Percentiles rank a stretch among this genome's conserved stretches.
Evolutionary conservation across 441 rosid genomes (phyloP).

Genomic region (Arabidopsis lyrata): DNA sequence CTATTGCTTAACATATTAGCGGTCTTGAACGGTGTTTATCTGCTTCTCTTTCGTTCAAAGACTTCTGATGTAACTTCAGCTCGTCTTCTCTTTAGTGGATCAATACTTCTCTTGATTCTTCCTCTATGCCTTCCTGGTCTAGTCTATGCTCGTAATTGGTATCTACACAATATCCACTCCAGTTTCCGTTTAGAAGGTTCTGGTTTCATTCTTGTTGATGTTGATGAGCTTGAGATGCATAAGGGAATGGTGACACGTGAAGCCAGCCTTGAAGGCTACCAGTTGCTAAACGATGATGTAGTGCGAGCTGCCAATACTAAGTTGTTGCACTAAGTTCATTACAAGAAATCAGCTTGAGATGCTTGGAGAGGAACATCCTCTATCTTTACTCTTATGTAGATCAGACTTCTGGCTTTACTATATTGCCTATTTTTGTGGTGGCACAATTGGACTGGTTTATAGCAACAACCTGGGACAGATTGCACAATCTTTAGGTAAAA

Average conservation of each 20-base stretch:
- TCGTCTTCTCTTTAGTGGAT: conserved; percentile 69
- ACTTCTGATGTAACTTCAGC: conserved; percentile 49
- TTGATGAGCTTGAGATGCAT: conserved; percentile 83
- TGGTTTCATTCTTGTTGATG: conserved; percentile 78
- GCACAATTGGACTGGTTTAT: conserved; percentile 93
- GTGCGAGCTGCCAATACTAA: conserved; percentile 25
- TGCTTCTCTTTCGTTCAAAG: conserved; percentile 70
- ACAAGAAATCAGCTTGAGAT: conserved; percentile 61
- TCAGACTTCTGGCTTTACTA: conserved; percentile 92
- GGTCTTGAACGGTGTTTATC: conserved; percentile 76
- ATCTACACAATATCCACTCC: conserved; percentile 64
- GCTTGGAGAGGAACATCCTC: conserved; percentile 87
- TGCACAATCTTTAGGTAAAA: conserved; percentile 77
- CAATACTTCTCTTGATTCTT: conserved; percentile 70
- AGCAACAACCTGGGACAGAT: conserved; percentile 96
- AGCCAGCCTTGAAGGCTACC: conserved; percentile 50
- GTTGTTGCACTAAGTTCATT: conserved; percentile 61
- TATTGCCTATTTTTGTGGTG: conserved; percentile 84
- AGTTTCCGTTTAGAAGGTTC: conserved; percentile 70
- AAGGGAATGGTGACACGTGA: conserved; percentile 61
- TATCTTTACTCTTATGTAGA: conserved; percentile 61
- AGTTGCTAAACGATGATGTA: conserved; percentile 43
- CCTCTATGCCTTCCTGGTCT: conserved; percentile 88
- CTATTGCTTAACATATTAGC: conserved; percentile 76
- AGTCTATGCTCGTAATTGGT: conserved; percentile 82